These are phyloP conservation scores for Talaromyces sp. DNA, from an alignment of 2,329 filamentous ascomycete species.

Conservation along the genomic window DNA sequence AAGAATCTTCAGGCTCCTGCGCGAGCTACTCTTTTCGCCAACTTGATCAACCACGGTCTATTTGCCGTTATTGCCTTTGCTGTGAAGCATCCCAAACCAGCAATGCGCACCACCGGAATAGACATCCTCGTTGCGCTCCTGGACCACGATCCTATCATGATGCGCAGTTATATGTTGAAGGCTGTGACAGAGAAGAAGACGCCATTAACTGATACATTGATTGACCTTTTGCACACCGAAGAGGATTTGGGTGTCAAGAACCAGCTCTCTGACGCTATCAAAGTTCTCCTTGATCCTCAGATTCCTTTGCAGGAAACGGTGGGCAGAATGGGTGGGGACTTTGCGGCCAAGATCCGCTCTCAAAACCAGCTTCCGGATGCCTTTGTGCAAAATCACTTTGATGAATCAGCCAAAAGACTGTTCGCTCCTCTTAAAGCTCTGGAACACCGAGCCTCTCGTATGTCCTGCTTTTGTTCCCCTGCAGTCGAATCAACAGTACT, in stretches of 20 bases:
- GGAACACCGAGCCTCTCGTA: slow-evolving; percentile 56
- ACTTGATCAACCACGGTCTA: slow-evolving; percentile 82
- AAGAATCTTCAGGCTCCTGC: slow-evolving; percentile 87
- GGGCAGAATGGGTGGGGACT: slow-evolving; percentile 60
- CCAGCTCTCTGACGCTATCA: slow-evolving; percentile 91
- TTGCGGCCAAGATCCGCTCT: slow-evolving; percentile 57
- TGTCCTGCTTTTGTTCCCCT: slow-evolving; percentile 19
- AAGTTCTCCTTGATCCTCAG: slow-evolving; percentile 78
- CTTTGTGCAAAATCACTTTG: slow-evolving; percentile 86
- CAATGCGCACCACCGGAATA: slow-evolving; percentile 83
- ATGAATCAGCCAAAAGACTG: slow-evolving; percentile 74
- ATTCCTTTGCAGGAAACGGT: slow-evolving; percentile 55
- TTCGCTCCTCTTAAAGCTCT: slow-evolving; percentile 83
- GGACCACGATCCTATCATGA: slow-evolving; percentile 92
- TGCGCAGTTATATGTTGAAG: slow-evolving; percentile 86
- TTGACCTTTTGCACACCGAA: slow-evolving; percentile 85
- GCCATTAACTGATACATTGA: slow-evolving; percentile 83
- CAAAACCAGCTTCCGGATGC: slow-evolving; percentile 73
- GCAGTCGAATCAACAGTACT: slow-evolving; percentile 6
- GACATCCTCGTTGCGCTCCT: slow-evolving; percentile 92
- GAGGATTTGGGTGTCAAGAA: slow-evolving; percentile 91
- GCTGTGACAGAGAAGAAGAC: slow-evolving; percentile 82
- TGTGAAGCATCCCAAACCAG: slow-evolving; percentile 74
- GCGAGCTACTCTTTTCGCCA: slow-evolving; percentile 76
- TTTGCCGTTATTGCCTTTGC: slow-evolving; percentile 89